Evolutionary conservation across 1,284 basidiomycete genomes (phyloP).

Genomic region (Mycena sp.): DNA sequence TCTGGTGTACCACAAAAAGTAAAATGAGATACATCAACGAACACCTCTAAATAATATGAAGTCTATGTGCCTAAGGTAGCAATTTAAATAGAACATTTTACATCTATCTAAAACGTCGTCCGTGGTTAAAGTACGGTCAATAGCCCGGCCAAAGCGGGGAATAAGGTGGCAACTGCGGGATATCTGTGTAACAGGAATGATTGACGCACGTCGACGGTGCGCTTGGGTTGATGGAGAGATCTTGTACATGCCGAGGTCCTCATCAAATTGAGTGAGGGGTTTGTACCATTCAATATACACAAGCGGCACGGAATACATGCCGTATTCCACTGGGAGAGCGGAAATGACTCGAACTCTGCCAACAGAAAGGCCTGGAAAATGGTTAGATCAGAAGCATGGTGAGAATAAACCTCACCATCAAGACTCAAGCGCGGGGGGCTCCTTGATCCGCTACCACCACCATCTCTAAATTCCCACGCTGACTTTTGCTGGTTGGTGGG

Average conservation of each 20-base stretch:
- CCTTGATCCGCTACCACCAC: no score
- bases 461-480: no score
- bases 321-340: conserved; percentile 12
- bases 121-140: neutral
- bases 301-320: neutral
- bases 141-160: neutral
- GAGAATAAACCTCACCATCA: no score
- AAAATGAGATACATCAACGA: no score
- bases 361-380: neutral
- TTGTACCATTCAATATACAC: conserved; percentile 9
- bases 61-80: conserved; percentile 1
- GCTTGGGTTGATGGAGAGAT: neutral
- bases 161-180: neutral
- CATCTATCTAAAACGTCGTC: conserved; percentile 1
- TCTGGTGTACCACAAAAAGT: no score
- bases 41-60: neutral
- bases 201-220: neutral
- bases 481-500: no score
- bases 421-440: no score
- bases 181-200: neutral
- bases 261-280: neutral
- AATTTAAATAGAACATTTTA: conserved; percentile 4
- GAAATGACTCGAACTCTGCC: conserved; percentile 7
- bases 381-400: no score
- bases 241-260: conserved; percentile 10